Evolutionary conservation across 169 alveolate species (phyloP).

Genomic region (Plasmodium inui): DNA sequence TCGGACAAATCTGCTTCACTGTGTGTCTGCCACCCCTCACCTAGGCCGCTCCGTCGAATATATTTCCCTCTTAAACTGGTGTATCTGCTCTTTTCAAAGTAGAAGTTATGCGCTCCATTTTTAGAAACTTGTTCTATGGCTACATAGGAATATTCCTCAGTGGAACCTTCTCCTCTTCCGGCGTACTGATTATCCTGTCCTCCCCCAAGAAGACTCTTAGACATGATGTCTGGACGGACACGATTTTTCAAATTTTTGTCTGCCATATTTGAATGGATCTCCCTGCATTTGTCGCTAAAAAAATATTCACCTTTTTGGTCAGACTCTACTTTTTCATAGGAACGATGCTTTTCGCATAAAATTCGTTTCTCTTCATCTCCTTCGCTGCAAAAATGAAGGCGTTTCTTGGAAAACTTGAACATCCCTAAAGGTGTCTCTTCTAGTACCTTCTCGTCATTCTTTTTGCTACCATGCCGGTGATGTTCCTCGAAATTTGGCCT

Average conservation of each 20-base stretch:
- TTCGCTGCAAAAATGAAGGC: neutral
- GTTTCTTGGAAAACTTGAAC: neutral
- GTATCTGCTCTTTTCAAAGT: neutral
- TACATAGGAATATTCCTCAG: neutral
- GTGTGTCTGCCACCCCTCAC: neutral
- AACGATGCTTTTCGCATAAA: neutral
- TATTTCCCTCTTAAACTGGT: neutral
- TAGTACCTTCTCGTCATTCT: neutral
- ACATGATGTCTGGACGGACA: neutral
- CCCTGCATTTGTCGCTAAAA: neutral
- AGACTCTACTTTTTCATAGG: neutral
- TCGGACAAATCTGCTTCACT: neutral
- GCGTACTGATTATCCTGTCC: neutral
- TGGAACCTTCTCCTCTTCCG: neutral
- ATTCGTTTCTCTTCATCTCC: neutral
- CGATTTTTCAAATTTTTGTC: neutral
- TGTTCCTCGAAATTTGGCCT: neutral
- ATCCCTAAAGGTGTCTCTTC: neutral
- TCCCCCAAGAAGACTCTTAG: neutral
- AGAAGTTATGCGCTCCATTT: neutral
- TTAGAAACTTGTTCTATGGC: neutral
- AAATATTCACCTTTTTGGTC: neutral
- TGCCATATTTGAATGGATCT: conserved; percentile 4
- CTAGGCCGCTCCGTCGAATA: neutral
- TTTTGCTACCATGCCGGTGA: neutral